Base-by-base conservation (phyloP, 2,329 filamentous ascomycete species). In the Xylaria multiplex region DNA sequence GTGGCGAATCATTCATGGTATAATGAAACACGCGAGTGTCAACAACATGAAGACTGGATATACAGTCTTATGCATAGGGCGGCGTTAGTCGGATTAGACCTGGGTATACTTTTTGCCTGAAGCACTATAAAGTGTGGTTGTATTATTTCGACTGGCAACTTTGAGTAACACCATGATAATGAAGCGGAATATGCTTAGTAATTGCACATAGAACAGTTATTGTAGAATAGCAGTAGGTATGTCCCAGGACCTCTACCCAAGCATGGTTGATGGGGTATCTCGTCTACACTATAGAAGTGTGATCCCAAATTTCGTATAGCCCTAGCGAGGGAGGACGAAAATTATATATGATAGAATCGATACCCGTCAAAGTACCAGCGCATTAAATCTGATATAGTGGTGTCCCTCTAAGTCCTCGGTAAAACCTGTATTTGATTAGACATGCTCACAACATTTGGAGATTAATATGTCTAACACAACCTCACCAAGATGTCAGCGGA, bases 1-100 rank as follows among this genome's bases (percentile, higher is more conserved):
- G 95, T 73, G 95, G 95, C 76, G 95, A 98, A 82, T 97, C 93
- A 1, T 98, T 98, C 78, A 97, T 93, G 90, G 91, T 94, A 62
- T 89, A 78, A 74, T 62, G 19, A 13, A 7, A 32, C 6, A 27
- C 24, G 19, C 40, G 16, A 27, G 27, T 48, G 27, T 46, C 58
- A 43, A 63, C 48, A 42, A 66, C 30, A 61, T 57, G 11, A 57
- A 56, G 27, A 53, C 11, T 61, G 45, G 61, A 53, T 50, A 37
- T 61, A 67, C 59, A 71, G 59, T 69, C 61, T 71, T 50, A 52
- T 70, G 72, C 73, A 75, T 75, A 57, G 67, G 71, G 63, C 64
- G 73, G 73, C 71, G 73, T 74, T 74, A 32, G 42, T 63, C 35
- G 62, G 19, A 43, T 64, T 67, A 68, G 57, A 59, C n/a, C 67